Conservation (phyloP, 2,329 filamentous ascomycete genomes). For the Trichoderma koningii region DNA sequence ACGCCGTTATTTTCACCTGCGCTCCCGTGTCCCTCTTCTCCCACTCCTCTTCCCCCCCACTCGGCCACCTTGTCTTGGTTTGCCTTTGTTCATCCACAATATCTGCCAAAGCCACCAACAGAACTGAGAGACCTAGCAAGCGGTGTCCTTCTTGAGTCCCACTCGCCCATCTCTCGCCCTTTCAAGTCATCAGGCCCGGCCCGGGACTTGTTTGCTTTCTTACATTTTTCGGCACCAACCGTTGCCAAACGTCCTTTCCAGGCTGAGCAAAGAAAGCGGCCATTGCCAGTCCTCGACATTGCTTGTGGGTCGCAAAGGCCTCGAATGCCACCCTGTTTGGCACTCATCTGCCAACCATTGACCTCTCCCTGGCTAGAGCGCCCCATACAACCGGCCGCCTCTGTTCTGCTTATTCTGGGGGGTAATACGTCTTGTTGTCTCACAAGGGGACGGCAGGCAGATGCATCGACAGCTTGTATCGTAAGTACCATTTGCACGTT, state of each 20-base stretch:
- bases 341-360: neutral
- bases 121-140: neutral
- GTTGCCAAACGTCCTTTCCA: neutral
- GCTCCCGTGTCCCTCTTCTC: slow-evolving; percentile 11
- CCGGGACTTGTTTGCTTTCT: neutral
- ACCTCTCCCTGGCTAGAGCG: neutral
- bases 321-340: neutral
- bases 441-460: slow-evolving; percentile 10
- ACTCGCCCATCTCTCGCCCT: neutral
- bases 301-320: neutral
- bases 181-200: neutral
- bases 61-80: neutral
- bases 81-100: neutral
- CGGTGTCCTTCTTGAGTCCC: neutral
- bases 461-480: slow-evolving; percentile 4
- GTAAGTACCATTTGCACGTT: slow-evolving; percentile 5
- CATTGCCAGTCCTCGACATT: neutral
- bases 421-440: slow-evolving; percentile 18
- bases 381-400: neutral
- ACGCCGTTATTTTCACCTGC: slow-evolving; percentile 2
- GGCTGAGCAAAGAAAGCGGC: neutral
- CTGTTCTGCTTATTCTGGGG: neutral
- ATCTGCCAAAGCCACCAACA: neutral
- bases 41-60: neutral
- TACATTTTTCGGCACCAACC: neutral